These are phyloP conservation scores for Aspergillus cristatus DNA, from an alignment of 495 filamentous ascomycete genomes.

Conservation along the genomic window DNA sequence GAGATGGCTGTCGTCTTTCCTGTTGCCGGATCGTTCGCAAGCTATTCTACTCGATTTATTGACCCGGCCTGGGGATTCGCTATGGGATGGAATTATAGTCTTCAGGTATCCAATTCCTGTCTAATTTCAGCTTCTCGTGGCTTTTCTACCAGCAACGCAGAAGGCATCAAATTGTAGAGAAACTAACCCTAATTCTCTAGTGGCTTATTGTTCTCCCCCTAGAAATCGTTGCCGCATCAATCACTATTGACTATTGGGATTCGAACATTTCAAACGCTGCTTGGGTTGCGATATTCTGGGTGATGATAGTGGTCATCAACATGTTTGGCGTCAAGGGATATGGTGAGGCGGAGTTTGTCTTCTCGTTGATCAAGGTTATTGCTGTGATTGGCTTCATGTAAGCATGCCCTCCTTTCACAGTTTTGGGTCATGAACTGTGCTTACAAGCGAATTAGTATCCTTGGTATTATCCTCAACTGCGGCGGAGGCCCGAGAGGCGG, in stretches of 20 bases:
- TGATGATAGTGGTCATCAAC: conserved; percentile 69
- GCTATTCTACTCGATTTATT: conserved; percentile 85
- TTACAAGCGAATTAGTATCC: conserved; percentile 42
- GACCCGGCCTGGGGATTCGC: conserved; percentile 97
- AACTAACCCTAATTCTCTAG: too few relatives aligned
- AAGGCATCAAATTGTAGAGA: too few relatives aligned
- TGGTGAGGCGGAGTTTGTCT: conserved; percentile 85
- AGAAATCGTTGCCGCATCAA: conserved; percentile 83
- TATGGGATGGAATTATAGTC: conserved; percentile 96
- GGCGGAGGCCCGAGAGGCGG: conserved; percentile 66
- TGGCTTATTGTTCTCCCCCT: conserved; percentile 85
- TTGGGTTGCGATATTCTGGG: conserved; percentile 79
- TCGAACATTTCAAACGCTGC: conserved; percentile 55
- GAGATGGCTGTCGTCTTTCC: conserved; percentile 90
- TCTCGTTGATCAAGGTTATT: conserved; percentile 75
- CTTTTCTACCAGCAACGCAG: too few relatives aligned
- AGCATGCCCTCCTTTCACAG: conserved; percentile 19
- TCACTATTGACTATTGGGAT: conserved; percentile 85
- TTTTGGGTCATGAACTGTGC: conserved; percentile 1
- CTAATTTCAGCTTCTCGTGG: too few relatives aligned
- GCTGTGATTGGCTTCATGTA: conserved; percentile 86
- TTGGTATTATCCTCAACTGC: conserved; percentile 69
- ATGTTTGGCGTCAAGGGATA: conserved; percentile 81
- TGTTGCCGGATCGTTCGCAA: conserved; percentile 84
- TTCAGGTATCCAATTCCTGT: too few relatives aligned